Evolutionary conservation across 1,284 basidiomycete genomes (phyloP), one percentile per base, ranked within the genome.

Genomic region (Cutaneotrichosporon daszewskae): DNA sequence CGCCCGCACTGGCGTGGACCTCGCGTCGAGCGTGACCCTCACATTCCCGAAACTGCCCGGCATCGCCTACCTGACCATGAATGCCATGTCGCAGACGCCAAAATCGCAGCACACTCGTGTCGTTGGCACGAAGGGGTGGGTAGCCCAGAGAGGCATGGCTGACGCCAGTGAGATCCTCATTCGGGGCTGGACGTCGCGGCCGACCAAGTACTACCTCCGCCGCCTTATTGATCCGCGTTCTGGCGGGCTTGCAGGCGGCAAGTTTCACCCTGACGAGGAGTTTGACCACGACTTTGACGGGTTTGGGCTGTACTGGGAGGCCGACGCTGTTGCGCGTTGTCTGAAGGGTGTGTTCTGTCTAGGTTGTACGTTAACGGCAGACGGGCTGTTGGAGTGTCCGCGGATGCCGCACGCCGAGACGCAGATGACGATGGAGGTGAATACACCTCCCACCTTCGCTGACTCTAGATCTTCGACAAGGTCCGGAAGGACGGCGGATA

Each of bases 401-500:
- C 56, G 79, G 17, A 89, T 87, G 83, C 76, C 79, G 1, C 82
- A 83, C 52, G 77, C 80, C 33, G 86, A 87, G 73, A 87, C n/a
- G n/a, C n/a, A n/a, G n/a, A n/a, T n/a, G n/a, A n/a, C n/a, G n/a
- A n/a, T n/a, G n/a, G n/a, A n/a, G n/a, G n/a, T 26, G 48, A 53
- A 18, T 68, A 71, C 45, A 68, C 69, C n/a, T 18, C 54, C 5
- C 50, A 68, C 47, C 64, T n/a, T n/a, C 58, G 29, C 64, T 69
- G 63, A 51, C 59, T 63, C n/a, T n/a, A n/a, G n/a, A 60, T 66
- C 25, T 66, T 72, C 27, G 71, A 72, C 47, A 53, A 67, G 44
- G 62, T 69, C 23, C 49, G 70, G 17, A 54, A 53, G 37, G 63
- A 71, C 31, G 64, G 68, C 13, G 59, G 57, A n/a, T 68, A 69